Evolutionary conservation across 2,329 filamentous ascomycete genomes (phyloP).

Genomic region (Trichoderma sp.): DNA sequence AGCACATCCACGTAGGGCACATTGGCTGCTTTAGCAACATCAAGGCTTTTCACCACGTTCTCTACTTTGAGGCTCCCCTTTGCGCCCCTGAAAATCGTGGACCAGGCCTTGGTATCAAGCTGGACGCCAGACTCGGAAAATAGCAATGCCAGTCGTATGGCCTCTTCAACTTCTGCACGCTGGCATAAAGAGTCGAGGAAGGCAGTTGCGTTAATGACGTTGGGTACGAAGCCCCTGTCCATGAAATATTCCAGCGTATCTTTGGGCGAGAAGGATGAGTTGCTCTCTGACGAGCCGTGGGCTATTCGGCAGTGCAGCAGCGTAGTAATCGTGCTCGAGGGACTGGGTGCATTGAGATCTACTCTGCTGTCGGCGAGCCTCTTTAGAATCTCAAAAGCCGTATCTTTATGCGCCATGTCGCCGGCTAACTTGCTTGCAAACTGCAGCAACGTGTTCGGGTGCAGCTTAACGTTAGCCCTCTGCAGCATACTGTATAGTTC

Average conservation of each 20-base stretch:
- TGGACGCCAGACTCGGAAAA: constrained; percentile 46
- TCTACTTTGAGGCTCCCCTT: constrained; percentile 54
- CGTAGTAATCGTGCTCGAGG: constrained; percentile 56
- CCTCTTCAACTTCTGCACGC: constrained; percentile 38
- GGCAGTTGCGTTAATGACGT: constrained; percentile 61
- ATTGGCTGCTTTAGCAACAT: constrained; percentile 47
- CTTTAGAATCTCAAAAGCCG: constrained; percentile 42
- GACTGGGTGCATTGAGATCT: constrained; percentile 45
- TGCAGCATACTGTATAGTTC: constrained; percentile 38
- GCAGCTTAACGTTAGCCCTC: constrained; percentile 31
- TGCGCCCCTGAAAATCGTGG: constrained; percentile 68
- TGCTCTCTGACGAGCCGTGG: constrained; percentile 22
- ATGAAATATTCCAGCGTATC: constrained; percentile 45
- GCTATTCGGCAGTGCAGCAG: constrained; percentile 45
- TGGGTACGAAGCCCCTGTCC: constrained; percentile 59
- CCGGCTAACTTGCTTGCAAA: constrained; percentile 47
- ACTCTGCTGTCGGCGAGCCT: constrained; percentile 36
- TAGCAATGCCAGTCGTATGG: constrained; percentile 34
- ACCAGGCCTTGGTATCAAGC: constrained; percentile 65
- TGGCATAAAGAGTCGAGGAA: constrained; percentile 69
- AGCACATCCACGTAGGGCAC: constrained; percentile 36
- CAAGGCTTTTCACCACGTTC: constrained; percentile 43
- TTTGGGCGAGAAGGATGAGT: constrained; percentile 30
- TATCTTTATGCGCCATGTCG: constrained; percentile 38
- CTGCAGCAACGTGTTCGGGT: constrained; percentile 45